phyloP scores from a whole-genome alignment of 2,329 filamentous ascomycete species.

The Reticulascus tulasneorum region DNA sequence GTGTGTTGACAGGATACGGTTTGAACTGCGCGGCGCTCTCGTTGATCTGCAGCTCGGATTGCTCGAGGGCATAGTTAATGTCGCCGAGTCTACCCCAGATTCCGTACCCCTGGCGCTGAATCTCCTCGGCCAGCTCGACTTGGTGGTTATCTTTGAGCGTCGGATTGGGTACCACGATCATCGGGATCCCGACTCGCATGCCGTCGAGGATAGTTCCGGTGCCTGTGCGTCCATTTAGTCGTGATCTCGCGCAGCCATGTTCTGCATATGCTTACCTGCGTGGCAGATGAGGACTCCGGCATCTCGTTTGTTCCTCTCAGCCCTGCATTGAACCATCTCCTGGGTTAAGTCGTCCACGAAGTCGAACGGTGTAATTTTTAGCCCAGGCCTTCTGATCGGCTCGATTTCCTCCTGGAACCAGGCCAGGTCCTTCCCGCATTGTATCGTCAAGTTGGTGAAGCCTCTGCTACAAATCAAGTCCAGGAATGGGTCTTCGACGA shows the following conservation, averaged over 20 bases:
- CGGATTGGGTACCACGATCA: conserved; percentile 89
- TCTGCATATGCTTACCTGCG: conserved; percentile 58
- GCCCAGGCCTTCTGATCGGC: conserved; percentile 24
- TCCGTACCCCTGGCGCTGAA: conserved; percentile 72
- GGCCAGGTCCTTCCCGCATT: conserved; percentile 70
- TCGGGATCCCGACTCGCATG: conserved; percentile 65
- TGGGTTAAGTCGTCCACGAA: conserved; percentile 60
- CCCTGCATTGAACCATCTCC: conserved; percentile 55
- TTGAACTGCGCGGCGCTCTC: conserved; percentile 10
- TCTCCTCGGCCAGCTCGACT: conserved; percentile 73
- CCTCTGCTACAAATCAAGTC: conserved; percentile 49
- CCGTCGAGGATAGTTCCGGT: conserved; percentile 87
- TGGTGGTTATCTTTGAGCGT: conserved; percentile 87
- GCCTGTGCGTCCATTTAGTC: conserved; percentile 46
- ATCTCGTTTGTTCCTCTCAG: conserved; percentile 37
- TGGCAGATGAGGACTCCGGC: conserved; percentile 82
- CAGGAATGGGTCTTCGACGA: conserved; percentile 61
- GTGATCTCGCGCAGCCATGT: neutral
- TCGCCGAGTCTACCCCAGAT: conserved; percentile 32
- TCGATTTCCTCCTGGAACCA: conserved; percentile 39
- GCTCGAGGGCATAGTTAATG: conserved; percentile 12
- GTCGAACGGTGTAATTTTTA: conserved; percentile 59
- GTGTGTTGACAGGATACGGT: conserved; percentile 6
- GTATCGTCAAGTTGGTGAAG: conserved; percentile 72
- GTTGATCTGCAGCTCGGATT: conserved; percentile 9